phyloP scores from a whole-genome alignment of 108 stramenopile genomes.

The Thalassiosira profunda region DNA sequence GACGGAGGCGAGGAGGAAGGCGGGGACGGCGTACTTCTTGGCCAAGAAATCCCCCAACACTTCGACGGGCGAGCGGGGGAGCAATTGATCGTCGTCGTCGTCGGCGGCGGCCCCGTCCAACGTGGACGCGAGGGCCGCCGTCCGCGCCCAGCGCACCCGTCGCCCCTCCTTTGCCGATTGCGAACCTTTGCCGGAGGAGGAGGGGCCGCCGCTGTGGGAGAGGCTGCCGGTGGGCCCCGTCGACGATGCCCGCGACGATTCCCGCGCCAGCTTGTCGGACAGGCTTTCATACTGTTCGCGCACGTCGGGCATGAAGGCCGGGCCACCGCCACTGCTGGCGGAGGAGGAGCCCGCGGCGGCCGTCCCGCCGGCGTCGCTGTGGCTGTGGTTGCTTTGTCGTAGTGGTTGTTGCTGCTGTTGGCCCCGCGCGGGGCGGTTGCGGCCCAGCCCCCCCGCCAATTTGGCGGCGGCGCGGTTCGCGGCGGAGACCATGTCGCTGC shows the following conservation, averaged over 20 bases:
- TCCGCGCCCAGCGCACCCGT: slow-evolving; percentile 38
- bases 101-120: slow-evolving; percentile 26
- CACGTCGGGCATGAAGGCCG: slow-evolving; percentile 17
- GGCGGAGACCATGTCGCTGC: slow-evolving; percentile 27
- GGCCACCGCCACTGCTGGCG: not conserved
- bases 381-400: not conserved
- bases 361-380: not conserved
- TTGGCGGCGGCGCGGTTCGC: slow-evolving; percentile 33
- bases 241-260: not conserved
- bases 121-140: slow-evolving; percentile 35
- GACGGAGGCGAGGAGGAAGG: slow-evolving; percentile 18
- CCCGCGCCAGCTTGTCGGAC: slow-evolving; percentile 19
- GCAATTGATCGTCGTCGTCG: not conserved
- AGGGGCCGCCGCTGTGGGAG: not conserved
- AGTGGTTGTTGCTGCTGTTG: slow-evolving; percentile 11
- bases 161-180: too few species aligned
- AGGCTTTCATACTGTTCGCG: slow-evolving; percentile 32
- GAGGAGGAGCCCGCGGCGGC: not conserved
- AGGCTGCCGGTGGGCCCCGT: not conserved
- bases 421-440: slow-evolving; percentile 37
- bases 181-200: too few species aligned
- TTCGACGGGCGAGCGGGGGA: slow-evolving; percentile 18
- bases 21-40: slow-evolving; percentile 33
- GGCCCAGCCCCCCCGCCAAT: slow-evolving; percentile 24
- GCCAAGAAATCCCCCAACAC: slow-evolving; percentile 27